phyloP scores from a whole-genome alignment of 805 yeast species.

The Kazachstania africana region DNA sequence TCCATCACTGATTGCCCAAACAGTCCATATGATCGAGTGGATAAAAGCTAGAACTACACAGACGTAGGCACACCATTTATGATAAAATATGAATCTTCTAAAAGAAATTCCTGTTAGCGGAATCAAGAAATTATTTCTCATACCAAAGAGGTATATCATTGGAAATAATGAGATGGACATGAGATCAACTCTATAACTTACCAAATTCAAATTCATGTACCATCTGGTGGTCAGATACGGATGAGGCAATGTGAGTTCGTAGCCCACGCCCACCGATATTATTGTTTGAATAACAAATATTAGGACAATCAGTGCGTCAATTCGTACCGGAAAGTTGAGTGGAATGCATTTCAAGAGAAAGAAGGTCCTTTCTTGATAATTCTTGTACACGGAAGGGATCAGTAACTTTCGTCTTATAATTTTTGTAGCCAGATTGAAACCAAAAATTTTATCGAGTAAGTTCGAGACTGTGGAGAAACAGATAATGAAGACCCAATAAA shows the following conservation, averaged over 20 bases:
- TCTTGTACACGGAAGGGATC: constrained; percentile 20
- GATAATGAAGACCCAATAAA: constrained; percentile 31
- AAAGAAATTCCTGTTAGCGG: constrained; percentile 50
- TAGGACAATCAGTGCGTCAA: constrained; percentile 23
- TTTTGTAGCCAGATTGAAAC: constrained; percentile 11
- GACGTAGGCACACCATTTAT: constrained; percentile 53
- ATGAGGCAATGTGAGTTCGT: constrained; percentile 28
- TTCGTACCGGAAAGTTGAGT: constrained; percentile 22
- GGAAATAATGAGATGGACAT: constrained; percentile 46
- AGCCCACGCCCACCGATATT: constrained; percentile 27
- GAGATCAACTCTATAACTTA: constrained; percentile 46
- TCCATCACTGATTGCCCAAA: constrained; percentile 31
- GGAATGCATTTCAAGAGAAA: constrained; percentile 16
- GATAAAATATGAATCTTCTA: constrained; percentile 49
- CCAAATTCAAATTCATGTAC: constrained; percentile 25
- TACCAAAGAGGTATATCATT: constrained; percentile 49
- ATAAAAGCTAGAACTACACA: constrained; percentile 38
- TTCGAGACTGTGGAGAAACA: constrained; percentile 24
- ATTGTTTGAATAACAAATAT: constrained; percentile 24
- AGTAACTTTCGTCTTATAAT: constrained; percentile 15
- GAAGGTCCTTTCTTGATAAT: constrained; percentile 13
- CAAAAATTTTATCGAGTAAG: constrained; percentile 16
- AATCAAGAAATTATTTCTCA: constrained; percentile 59
- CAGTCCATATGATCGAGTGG: constrained; percentile 49
- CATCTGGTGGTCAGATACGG: constrained; percentile 26